Evolutionary conservation across 1,284 basidiomycete genomes (phyloP).

Genomic region (Boletus sp.): DNA sequence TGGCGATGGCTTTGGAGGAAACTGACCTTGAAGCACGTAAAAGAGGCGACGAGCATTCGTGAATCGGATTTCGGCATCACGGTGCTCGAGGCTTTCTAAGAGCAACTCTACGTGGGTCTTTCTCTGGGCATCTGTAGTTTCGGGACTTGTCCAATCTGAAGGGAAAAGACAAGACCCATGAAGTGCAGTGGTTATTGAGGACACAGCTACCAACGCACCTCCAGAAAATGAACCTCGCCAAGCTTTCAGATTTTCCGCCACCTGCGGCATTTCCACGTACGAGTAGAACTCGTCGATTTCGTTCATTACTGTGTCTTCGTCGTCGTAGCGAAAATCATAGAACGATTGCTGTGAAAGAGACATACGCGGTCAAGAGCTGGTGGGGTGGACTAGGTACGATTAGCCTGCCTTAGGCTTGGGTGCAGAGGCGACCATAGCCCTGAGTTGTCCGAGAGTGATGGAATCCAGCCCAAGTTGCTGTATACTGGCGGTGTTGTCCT

Average conservation of each 20-base stretch:
- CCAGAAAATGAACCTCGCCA: conserved; percentile 82
- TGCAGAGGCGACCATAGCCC: conserved; percentile 62
- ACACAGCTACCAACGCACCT: conserved; percentile 44
- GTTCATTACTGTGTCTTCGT: conserved; percentile 91
- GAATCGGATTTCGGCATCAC: conserved; percentile 79
- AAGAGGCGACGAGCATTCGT: conserved; percentile 83
- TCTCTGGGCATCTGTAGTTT: conserved; percentile 55
- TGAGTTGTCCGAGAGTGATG: conserved; percentile 79
- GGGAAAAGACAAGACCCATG: not conserved
- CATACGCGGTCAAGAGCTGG: conserved; percentile 16
- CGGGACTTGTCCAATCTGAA: conserved; percentile 70
- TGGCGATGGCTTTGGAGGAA: conserved; percentile 7
- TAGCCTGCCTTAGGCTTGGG: conserved; percentile 70
- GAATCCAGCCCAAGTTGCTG: conserved; percentile 52
- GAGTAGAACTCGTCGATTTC: conserved; percentile 99
- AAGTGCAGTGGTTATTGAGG: not conserved
- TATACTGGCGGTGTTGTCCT: conserved; percentile 20
- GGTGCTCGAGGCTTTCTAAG: conserved; percentile 82
- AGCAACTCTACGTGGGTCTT: conserved; percentile 74
- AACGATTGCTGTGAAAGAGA: conserved; percentile 61
- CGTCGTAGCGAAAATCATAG: conserved; percentile 90
- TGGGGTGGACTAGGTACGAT: conserved; percentile 9
- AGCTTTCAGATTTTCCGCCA: conserved; percentile 81
- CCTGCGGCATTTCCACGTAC: conserved; percentile 92
- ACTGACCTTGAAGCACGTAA: conserved; percentile 84